Base-by-base conservation (phyloP, 2,329 filamentous ascomycete species). In the Pseudovirgaria hyperparasitica region DNA sequence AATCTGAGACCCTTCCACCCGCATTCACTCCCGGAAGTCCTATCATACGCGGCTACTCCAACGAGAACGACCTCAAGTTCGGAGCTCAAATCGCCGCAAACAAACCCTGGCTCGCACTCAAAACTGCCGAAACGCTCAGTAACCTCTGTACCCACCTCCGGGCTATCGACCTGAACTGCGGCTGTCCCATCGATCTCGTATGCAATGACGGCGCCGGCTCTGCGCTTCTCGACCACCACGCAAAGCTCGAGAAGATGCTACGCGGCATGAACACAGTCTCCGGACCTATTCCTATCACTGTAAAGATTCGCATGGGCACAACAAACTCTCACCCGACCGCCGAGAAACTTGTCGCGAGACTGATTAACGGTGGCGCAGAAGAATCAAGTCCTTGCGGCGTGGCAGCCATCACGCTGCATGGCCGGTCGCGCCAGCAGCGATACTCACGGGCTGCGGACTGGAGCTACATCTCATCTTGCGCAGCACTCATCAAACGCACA, bases 251-350 rank as follows among this genome's bases (percentile, higher is more conserved):
- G 55, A 87, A 87, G 55, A 96, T 94, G 57, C 67, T 98, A 22
- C 72, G 86, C 36, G 90, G 90, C 41, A 98, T 98, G 90, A 94
- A 92, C 48, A 71, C 76, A 22, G 82, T 96, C 8, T 93, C 85
- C 4, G 78, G 80, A 22, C 81, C 92, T 42, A 76, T 92, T 15
- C 90, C 90, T 13, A 84, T 98, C 44, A 92, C 85, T 1, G 81
- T 82, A 42, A 98, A 98, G 63, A 86, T 98, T 42, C 75, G 90
- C 33, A 94, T 81, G 60, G 90, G 90, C 24, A 85, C 90, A 15
- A 78, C 72, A 43, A 82, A 85, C 50, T 75, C 71, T 39, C 67
- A 72, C 27, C 84, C 84, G 0, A 92, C 73, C 1, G 87, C 87
- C 0, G 65, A 77, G 24, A 85, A 84, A 48, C 66, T 92, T 16